Percentiles rank a stretch among this genome's conserved stretches.
These are phyloP conservation scores for Corynespora cassiicola DNA, from an alignment of 2,329 filamentous ascomycete genomes.

Conservation along the genomic window DNA sequence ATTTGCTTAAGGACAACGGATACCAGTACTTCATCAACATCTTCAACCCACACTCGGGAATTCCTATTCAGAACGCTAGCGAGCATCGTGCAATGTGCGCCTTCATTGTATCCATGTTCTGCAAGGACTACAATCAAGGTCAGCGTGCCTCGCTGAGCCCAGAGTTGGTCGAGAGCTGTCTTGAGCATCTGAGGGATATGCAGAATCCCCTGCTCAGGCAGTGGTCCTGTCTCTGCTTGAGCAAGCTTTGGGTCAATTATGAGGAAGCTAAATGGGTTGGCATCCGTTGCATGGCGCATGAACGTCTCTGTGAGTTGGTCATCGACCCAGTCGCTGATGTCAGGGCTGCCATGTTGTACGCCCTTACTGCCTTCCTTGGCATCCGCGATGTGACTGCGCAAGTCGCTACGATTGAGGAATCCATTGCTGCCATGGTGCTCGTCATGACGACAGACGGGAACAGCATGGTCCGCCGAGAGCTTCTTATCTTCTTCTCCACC, in stretches of 20 bases:
- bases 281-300: slow-evolving; percentile 85
- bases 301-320: slow-evolving; percentile 78
- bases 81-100: slow-evolving; percentile 99
- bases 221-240: slow-evolving; percentile 95
- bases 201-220: slow-evolving; percentile 90
- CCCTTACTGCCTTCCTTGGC: slow-evolving; percentile 90
- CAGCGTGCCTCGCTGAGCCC: slow-evolving; percentile 90
- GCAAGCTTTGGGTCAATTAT: slow-evolving; percentile 90
- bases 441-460: slow-evolving; percentile 95
- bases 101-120: slow-evolving; percentile 96
- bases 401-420: slow-evolving; percentile 88
- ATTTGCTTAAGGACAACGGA: slow-evolving; percentile 94
- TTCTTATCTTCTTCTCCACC: slow-evolving; percentile 90
- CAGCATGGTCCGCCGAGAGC: slow-evolving; percentile 90
- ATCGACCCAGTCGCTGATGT: slow-evolving; percentile 92
- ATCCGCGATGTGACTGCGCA: slow-evolving; percentile 93
- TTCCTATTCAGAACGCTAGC: slow-evolving; percentile 85
- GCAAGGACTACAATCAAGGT: slow-evolving; percentile 90
- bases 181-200: slow-evolving; percentile 81
- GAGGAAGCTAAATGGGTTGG: slow-evolving; percentile 95
- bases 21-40: slow-evolving; percentile 97
- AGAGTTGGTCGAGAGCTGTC: slow-evolving; percentile 87
- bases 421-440: slow-evolving; percentile 84
- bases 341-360: slow-evolving; percentile 89
- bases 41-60: slow-evolving; percentile 79